These are phyloP conservation scores for Nepenthes alata DNA, from an alignment of 179 eudicot species.

Conservation along the genomic window DNA sequence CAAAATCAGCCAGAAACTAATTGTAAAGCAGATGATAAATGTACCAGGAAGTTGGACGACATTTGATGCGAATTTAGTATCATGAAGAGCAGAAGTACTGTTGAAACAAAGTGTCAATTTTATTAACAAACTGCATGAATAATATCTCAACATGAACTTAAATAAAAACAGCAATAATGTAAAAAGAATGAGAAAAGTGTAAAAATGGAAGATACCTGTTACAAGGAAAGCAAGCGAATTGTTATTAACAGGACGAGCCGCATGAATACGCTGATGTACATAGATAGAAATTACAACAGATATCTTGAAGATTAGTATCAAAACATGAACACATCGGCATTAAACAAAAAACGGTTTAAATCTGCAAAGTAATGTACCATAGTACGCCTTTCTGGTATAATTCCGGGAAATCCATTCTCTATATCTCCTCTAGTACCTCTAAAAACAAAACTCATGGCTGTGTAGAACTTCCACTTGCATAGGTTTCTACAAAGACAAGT, in stretches of 20 bases:
- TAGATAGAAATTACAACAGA: conserved; percentile 3
- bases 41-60: conserved; percentile 88
- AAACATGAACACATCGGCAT: neutral
- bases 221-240: conserved; percentile 84
- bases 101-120: conserved; percentile 17
- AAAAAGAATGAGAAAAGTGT: conserved; percentile 1
- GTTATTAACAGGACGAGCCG: conserved; percentile 65
- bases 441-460: conserved; percentile 80
- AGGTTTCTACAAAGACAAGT: conserved; percentile 2
- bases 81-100: conserved; percentile 89
- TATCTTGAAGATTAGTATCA: neutral
- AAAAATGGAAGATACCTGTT: conserved; percentile 42
- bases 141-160: neutral
- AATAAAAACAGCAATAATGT: conserved; percentile 3
- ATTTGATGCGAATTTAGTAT: conserved; percentile 82
- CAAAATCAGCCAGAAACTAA: neutral
- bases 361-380: conserved; percentile 31
- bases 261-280: conserved; percentile 63
- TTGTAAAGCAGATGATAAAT: conserved; percentile 2
- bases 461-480: conserved; percentile 8
- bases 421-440: conserved; percentile 76
- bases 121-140: neutral
- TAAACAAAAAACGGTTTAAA: neutral
- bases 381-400: conserved; percentile 69
- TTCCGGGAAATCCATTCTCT: conserved; percentile 68